Base-by-base conservation (phyloP, 2,329 filamentous ascomycete genomes). In the Sporothrix curviconia region DNA sequence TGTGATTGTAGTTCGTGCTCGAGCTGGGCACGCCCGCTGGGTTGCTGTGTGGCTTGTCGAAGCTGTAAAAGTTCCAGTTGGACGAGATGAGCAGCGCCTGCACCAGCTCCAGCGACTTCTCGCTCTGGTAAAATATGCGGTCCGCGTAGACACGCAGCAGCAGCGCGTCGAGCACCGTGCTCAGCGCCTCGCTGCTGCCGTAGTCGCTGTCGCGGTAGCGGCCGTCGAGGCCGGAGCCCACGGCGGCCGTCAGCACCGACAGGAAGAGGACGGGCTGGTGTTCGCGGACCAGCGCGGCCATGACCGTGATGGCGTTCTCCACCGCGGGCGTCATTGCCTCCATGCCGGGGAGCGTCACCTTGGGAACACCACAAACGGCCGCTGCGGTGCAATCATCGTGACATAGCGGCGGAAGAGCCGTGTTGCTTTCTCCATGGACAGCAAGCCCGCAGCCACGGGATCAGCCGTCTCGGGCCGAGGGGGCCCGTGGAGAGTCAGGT, bases 21-120 rank as follows among this genome's bases (percentile, higher is more conserved):
- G 24, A 9, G 30, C 32, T 28, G 36, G 9, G 1, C 4, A 15
- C n/a, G 7, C 12, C 28, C n/a, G n/a, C n/a, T n/a, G n/a, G n/a
- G 36, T 34, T 15, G 11, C 8, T n/a, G 12, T 8, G 2, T 12
- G 32, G 54, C 24, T 19, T 40, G 4, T 40, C 50, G 11, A 53
- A 22, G 22, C 32, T 36, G 58, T 56, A 51, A 25, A 49, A 58
- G 44, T 43, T 55, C 60, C 60, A 62, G 54, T 55, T 57, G n/a
- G 60, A 22, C 42, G 59, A 61, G 14, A 62, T 52, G 14, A 62
- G 46, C 32, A 60, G 54, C 17, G 60, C 58, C 54, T 62, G 60
- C n/a, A 62, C 47, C 24, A 62, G 54, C 49, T 62, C 60, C 3
- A 62, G 12, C 30, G 60, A 59, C 39, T 49, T 53, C 19, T 59